These are phyloP conservation scores for Debaryomyces fabryi DNA, from an alignment of 1,139 yeast species.

Conservation along the genomic window DNA sequence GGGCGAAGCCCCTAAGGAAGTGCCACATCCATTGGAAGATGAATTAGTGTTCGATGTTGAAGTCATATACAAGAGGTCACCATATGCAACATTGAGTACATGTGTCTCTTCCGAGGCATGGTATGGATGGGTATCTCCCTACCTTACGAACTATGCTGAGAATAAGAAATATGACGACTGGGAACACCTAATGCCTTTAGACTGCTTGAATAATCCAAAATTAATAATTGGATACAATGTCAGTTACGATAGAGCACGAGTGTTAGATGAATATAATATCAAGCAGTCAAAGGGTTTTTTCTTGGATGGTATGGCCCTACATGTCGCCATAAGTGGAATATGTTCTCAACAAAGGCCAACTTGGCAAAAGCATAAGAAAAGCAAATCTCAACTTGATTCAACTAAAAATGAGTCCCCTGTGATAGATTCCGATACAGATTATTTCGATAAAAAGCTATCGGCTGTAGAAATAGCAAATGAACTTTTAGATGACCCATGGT, in stretches of 20 bases:
- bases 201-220: constrained; percentile 49
- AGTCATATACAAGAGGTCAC: constrained; percentile 72
- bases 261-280: constrained; percentile 79
- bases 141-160: constrained; percentile 48
- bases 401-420: constrained; percentile 29
- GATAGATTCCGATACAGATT: constrained; percentile 19
- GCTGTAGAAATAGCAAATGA: constrained; percentile 32
- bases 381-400: constrained; percentile 21
- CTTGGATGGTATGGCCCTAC: constrained; percentile 91
- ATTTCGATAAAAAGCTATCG: constrained; percentile 12
- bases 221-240: constrained; percentile 88
- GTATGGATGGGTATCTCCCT: constrained; percentile 96
- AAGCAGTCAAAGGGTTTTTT: constrained; percentile 71
- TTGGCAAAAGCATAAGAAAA: constrained; percentile 68
- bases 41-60: constrained; percentile 89
- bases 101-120: constrained; percentile 81
- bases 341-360: constrained; percentile 87
- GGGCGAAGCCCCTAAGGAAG: constrained; percentile 55
- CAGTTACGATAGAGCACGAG: constrained; percentile 86
- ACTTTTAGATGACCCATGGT: constrained; percentile 70
- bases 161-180: constrained; percentile 43
- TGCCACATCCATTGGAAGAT: constrained; percentile 66
- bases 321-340: constrained; percentile 89
- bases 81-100: constrained; percentile 79
- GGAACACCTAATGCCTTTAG: constrained; percentile 77